A percentile compares a stretch with the other conserved stretches of the same genome.
phyloP scores from a whole-genome alignment of 495 filamentous ascomycete species.

The Aspergillus nidulans region DNA sequence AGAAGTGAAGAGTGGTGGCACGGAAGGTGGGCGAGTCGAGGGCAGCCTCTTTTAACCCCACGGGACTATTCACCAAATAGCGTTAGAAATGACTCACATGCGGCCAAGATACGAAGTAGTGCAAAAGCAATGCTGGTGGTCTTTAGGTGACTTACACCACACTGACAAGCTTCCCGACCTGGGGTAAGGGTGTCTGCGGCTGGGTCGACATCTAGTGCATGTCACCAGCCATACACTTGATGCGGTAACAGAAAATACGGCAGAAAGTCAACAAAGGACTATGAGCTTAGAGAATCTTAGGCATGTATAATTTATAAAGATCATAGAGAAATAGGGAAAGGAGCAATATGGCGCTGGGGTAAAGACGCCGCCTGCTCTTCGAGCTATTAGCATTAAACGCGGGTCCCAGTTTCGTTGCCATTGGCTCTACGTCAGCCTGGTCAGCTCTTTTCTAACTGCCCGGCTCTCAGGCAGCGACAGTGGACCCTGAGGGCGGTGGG shows the following conservation, averaged over 20 bases:
- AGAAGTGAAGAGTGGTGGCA: constrained; percentile 80
- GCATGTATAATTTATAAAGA: constrained; percentile 6
- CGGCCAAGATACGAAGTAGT: background rate
- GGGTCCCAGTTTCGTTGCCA: constrained; percentile 20
- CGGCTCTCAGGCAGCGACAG: constrained; percentile 15
- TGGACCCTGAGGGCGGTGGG: constrained; percentile 7
- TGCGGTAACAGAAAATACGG: constrained; percentile 12
- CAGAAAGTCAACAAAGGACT: background rate
- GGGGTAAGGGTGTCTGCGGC: constrained; percentile 41
- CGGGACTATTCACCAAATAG: constrained; percentile 55
- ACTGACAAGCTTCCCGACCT: constrained; percentile 52
- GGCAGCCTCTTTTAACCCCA: constrained; percentile 86
- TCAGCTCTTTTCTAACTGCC: constrained; percentile 7
- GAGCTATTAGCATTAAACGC: constrained; percentile 4
- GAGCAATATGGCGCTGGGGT: constrained; percentile 16
- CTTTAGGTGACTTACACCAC: constrained; percentile 42
- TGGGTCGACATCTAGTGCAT: constrained; percentile 47
- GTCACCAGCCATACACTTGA: constrained; percentile 38
- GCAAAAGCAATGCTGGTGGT: background rate
- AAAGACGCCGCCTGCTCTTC: constrained; percentile 15
- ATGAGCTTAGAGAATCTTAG: background rate
- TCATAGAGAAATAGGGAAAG: constrained; percentile 8
- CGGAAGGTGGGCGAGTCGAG: constrained; percentile 96
- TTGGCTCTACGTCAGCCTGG: constrained; percentile 40
- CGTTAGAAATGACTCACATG: constrained; percentile 5